Evolutionary conservation across 2,329 filamentous ascomycete genomes (phyloP), one percentile per base, ranked within the genome.

Genomic region (Aureobasidium sp.): DNA sequence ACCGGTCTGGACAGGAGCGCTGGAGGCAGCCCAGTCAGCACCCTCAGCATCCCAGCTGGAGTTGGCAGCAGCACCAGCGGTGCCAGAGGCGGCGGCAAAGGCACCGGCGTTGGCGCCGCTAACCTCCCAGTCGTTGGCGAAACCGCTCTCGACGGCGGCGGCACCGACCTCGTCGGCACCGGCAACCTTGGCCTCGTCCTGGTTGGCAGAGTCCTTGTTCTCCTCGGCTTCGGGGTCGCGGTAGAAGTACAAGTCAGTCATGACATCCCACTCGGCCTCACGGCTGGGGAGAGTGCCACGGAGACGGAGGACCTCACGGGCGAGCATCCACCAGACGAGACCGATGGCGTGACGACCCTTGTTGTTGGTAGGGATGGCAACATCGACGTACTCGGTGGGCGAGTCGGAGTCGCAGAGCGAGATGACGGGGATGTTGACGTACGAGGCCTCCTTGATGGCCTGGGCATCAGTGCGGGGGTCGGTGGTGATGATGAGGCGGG

Each of bases 171-270:
- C 93, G 70, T 96, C 92, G 71, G 84, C 88, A 74, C 86, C 88
- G 69, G 90, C 83, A 67, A 87, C 82, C 88, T 97, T 96, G 72
- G 81, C 74, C 84, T 97, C 93, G 78, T 93, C 89, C 77, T 90
- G 76, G 65, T 82, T 89, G 69, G 87, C 83, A 78, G 81, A 75
- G 75, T 97, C 95, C 84, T 99, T 96, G 87, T 96, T 93, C 79
- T 96, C 94, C 87, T 99, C 94, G 71, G 92, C 92, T 83, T 99
- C 94, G 73, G 95, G 94, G 82, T 99, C 95, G 79, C 95, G 94
- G 90, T 99, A 97, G 88, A 99, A 99, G 91, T 99, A 99, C 75
- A 99, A 83, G 88, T 99, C 94, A 75, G 95, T 91, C 88, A 99
- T 97, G 81, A 96, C 89, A 78, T 99, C 94, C 94, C 94, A 99